Evolutionary conservation across 306 rosid species (phyloP).

Genomic region (Myrica gale): DNA sequence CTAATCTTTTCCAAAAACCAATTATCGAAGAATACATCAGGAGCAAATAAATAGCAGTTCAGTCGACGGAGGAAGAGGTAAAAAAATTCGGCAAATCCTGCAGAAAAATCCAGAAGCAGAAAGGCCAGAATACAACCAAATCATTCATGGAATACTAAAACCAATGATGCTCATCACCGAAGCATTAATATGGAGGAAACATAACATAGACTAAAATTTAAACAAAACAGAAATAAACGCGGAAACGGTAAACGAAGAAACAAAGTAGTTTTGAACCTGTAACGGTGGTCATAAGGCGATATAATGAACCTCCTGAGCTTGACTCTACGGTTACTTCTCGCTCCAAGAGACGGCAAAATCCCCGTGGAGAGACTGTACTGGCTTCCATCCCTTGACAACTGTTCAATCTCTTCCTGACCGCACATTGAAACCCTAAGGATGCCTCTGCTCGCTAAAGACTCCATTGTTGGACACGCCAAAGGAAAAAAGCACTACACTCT

Average conservation of each 20-base stretch:
- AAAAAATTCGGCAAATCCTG: neutral
- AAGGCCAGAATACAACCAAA: neutral
- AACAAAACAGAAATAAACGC: neutral
- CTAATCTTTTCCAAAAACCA: neutral
- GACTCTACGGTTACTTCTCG: conserved; percentile 57
- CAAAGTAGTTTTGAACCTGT: conserved; percentile 46
- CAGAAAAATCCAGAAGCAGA: neutral
- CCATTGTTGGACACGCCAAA: conserved; percentile 24
- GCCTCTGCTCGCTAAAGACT: conserved; percentile 19
- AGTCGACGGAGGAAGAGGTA: neutral
- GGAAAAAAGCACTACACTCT: neutral
- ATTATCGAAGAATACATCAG: neutral
- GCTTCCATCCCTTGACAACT: conserved; percentile 71
- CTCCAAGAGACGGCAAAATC: conserved; percentile 81
- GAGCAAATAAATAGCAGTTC: neutral
- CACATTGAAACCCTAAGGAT: conserved; percentile 43
- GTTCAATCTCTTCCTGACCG: conserved; percentile 58
- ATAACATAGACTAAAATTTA: neutral
- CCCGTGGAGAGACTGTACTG: conserved; percentile 78
- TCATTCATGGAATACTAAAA: neutral
- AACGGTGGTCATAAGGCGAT: conserved; percentile 72
- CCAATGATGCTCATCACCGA: neutral
- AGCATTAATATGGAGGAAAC: neutral
- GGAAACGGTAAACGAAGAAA: neutral
- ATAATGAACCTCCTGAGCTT: conserved; percentile 44